These are phyloP conservation scores for Cantharellus anzutake DNA, from an alignment of 768 basidiomycete genomes.

Conservation along the genomic window DNA sequence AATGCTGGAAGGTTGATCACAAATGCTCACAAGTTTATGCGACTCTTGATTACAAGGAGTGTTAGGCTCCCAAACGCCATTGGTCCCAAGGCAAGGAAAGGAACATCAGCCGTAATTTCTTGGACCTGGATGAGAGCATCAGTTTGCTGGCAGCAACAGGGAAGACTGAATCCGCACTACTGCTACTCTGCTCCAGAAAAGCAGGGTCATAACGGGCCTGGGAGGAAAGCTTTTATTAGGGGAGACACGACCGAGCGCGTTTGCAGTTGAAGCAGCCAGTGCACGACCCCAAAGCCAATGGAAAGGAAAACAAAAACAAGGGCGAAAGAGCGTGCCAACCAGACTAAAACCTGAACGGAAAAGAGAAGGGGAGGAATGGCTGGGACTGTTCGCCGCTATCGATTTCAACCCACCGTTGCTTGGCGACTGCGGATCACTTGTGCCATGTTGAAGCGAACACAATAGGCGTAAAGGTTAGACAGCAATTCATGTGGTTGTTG, in stretches of 20 bases:
- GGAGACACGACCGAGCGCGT: neutral
- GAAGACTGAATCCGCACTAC: neutral
- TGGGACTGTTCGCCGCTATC: too few relatives aligned
- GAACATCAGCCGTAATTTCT: neutral
- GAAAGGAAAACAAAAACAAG: neutral
- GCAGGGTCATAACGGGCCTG: neutral
- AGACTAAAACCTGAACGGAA: neutral
- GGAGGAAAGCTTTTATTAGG: neutral
- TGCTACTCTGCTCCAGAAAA: neutral
- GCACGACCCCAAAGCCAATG: neutral
- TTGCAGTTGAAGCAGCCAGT: neutral
- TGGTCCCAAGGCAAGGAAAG: neutral
- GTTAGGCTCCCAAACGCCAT: neutral
- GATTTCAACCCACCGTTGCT: neutral
- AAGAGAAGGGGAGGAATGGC: neutral
- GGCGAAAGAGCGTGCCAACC: neutral
- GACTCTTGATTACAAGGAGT: neutral
- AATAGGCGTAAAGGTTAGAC: too few relatives aligned
- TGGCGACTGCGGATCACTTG: neutral
- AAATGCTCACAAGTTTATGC: neutral
- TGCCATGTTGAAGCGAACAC: too few relatives aligned
- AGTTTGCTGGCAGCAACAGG: neutral
- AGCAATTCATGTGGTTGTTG: too few relatives aligned
- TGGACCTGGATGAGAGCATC: neutral
- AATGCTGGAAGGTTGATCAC: neutral